Percentiles rank a stretch among this genome's conserved stretches.
Evolutionary conservation across 2,329 filamentous ascomycete species (phyloP).

Genomic region (Daldinia sp.): DNA sequence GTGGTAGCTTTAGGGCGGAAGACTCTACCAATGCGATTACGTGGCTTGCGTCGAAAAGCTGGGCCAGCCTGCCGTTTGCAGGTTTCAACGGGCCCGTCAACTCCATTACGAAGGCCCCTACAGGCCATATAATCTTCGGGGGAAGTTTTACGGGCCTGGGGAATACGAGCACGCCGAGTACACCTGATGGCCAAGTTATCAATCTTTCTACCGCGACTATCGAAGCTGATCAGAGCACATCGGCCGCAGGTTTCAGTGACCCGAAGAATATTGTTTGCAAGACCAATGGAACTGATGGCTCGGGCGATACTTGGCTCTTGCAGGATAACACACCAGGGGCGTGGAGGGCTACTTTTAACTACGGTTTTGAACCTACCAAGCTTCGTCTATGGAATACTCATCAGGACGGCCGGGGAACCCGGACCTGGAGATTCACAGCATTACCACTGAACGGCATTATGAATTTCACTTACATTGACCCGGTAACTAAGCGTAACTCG

Average conservation of each 20-base stretch:
- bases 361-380: constrained; percentile 88
- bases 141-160: constrained; percentile 90
- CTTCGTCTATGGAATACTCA: constrained; percentile 90
- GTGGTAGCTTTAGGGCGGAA: constrained; percentile 82
- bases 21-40: constrained; percentile 92
- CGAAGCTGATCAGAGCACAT: constrained; percentile 72
- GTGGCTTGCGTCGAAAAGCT: constrained; percentile 77
- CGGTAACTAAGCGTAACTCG: constrained; percentile 72
- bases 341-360: constrained; percentile 86
- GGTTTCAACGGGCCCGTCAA: constrained; percentile 95
- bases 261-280: constrained; percentile 88
- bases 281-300: constrained; percentile 71
- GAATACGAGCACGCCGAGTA: constrained; percentile 77
- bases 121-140: constrained; percentile 91
- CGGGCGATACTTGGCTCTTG: constrained; percentile 87
- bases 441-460: constrained; percentile 91
- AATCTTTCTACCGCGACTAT: constrained; percentile 86
- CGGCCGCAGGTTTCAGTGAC: constrained; percentile 74
- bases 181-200: constrained; percentile 80
- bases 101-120: constrained; percentile 82
- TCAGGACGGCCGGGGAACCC: constrained; percentile 84
- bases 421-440: constrained; percentile 87
- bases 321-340: constrained; percentile 79
- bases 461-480: constrained; percentile 92
- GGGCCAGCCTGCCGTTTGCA: constrained; percentile 86